A percentile compares a stretch with the other conserved stretches of the same genome.
These are phyloP conservation scores for Pistacia integerrima DNA, from an alignment of 345 rosid species.

Conservation along the genomic window DNA sequence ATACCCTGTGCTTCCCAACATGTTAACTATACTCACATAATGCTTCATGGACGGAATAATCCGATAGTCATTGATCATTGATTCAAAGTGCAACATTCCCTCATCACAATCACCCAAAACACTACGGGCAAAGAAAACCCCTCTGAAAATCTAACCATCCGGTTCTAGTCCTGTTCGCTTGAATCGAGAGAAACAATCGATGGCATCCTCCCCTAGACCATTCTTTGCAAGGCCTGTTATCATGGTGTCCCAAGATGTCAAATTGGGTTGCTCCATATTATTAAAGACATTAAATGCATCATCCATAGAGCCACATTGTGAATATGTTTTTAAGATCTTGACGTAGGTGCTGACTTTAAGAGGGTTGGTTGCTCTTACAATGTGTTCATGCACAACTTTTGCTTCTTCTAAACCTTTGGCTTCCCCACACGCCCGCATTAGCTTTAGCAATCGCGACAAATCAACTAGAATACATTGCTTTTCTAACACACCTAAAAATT, in stretches of 20 bases:
- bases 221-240: constrained; percentile 68
- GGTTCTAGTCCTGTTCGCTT: constrained; percentile 64
- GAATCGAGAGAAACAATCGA: constrained; percentile 66
- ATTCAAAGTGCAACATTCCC: constrained; percentile 72
- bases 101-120: constrained; percentile 63
- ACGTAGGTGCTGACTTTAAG: no score
- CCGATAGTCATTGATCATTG: constrained; percentile 64
- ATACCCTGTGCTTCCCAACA: constrained; percentile 70
- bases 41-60: constrained; percentile 66
- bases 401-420: no score
- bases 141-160: constrained; percentile 48
- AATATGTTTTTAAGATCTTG: constrained; percentile 52
- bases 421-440: no score
- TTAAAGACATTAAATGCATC: constrained; percentile 57
- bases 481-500: no score
- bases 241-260: constrained; percentile 63
- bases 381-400: no score
- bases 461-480: no score
- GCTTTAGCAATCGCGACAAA: no score
- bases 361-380: no score
- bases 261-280: constrained; percentile 50
- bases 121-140: constrained; percentile 64
- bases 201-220: constrained; percentile 79
- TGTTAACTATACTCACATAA: constrained; percentile 58
- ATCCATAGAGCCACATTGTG: constrained; percentile 51